phyloP scores from a whole-genome alignment of 257 asterid species.

The Vinca minor region DNA sequence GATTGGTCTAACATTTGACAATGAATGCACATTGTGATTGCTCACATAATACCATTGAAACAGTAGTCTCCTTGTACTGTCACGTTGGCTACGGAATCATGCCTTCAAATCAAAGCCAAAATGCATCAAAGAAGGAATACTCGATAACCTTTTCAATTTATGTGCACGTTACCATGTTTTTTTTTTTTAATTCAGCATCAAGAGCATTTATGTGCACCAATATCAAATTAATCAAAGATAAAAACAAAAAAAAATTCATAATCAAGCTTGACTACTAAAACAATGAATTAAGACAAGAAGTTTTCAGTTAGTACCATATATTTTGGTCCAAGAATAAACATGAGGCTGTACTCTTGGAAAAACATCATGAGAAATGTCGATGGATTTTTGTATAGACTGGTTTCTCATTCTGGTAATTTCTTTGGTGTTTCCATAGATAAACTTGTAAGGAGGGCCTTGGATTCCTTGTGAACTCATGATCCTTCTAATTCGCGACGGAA shows the following conservation, averaged over 20 bases:
- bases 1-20: no score
- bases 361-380: slow-evolving; percentile 42
- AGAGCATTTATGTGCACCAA: no score
- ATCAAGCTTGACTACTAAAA: no score
- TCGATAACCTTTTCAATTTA: no score
- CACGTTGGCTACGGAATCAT: no score
- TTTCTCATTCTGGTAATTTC: slow-evolving; percentile 32
- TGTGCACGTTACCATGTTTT: no score
- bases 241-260: neutral
- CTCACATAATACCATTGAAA: no score
- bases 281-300: neutral
- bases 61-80: no score
- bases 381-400: slow-evolving; percentile 19
- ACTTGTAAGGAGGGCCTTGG: slow-evolving; percentile 46
- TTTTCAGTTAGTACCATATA: slow-evolving; percentile 33
- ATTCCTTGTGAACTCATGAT: slow-evolving; percentile 36
- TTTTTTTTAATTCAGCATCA: no score
- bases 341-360: slow-evolving; percentile 50
- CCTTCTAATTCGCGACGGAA: slow-evolving; percentile 24
- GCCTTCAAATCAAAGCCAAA: no score
- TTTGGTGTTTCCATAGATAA: slow-evolving; percentile 41
- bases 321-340: slow-evolving; percentile 36
- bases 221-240: neutral
- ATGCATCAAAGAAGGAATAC: no score
- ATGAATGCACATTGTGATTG: no score